phyloP scores from a whole-genome alignment of 148 eudicot genomes.

The Chenopodium suecicum region DNA sequence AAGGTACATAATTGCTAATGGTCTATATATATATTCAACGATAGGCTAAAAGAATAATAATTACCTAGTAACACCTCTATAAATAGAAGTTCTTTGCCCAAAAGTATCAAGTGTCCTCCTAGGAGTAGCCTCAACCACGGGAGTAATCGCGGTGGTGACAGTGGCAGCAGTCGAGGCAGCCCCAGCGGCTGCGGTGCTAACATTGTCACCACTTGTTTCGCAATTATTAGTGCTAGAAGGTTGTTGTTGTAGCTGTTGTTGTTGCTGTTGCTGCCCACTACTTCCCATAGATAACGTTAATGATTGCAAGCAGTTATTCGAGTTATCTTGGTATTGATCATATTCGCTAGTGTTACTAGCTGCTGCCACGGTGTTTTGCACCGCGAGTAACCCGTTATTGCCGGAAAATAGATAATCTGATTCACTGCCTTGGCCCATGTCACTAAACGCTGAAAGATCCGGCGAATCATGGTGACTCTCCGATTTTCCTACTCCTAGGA shows the following conservation, averaged over 20 bases:
- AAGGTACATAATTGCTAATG: too few species aligned
- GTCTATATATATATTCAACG: too few species aligned
- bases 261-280: conserved; percentile 42
- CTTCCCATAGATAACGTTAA: conserved; percentile 89
- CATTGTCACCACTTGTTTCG: conserved; percentile 40
- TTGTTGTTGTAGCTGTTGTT: background rate
- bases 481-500: conserved; percentile 84
- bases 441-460: conserved; percentile 53
- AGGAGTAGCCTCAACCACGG: conserved; percentile 72
- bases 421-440: conserved; percentile 42
- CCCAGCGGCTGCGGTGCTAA: conserved; percentile 16
- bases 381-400: conserved; percentile 42
- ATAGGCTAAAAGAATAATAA: background rate
- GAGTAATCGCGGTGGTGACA: conserved; percentile 37
- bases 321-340: conserved; percentile 61
- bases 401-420: conserved; percentile 48
- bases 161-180: conserved; percentile 27
- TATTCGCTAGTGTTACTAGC: conserved; percentile 29
- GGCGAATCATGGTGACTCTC: conserved; percentile 50
- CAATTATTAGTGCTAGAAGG: conserved; percentile 44
- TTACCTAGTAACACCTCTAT: conserved; percentile 95
- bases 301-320: conserved; percentile 65
- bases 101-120: conserved; percentile 82
- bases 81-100: conserved; percentile 92
- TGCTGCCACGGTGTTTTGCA: conserved; percentile 35